These are phyloP conservation scores for Porpolomopsis calyptriformis DNA, from an alignment of 768 basidiomycete genomes.

Conservation along the genomic window DNA sequence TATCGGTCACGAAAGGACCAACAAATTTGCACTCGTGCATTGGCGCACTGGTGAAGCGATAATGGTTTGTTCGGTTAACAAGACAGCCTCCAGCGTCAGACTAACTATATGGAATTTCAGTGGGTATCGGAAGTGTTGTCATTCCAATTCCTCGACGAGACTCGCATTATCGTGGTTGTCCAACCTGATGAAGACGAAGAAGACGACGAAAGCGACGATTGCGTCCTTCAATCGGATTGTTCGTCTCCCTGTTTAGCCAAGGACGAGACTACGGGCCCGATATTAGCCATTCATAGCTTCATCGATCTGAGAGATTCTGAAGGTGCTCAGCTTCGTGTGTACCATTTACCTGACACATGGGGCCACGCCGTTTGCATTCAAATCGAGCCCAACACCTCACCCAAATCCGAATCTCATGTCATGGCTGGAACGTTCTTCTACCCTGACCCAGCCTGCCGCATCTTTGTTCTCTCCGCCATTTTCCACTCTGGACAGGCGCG, in stretches of 20 bases:
- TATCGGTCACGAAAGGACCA: constrained; percentile 17
- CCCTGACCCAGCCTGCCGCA: constrained; percentile 39
- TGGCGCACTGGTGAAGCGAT: constrained; percentile 28
- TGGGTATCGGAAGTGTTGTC: constrained; percentile 39
- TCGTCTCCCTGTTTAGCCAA: neutral
- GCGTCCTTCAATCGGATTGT: neutral
- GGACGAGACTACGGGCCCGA: constrained; percentile 13
- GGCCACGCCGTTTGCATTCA: constrained; percentile 29
- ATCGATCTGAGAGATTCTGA: constrained; percentile 26
- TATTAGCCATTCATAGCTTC: constrained; percentile 38
- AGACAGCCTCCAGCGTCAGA: neutral
- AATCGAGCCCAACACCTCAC: constrained; percentile 38
- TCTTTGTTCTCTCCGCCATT: constrained; percentile 37
- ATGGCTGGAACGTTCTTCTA: constrained; percentile 43
- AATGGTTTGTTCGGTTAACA: constrained; percentile 33
- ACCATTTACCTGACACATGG: constrained; percentile 50
- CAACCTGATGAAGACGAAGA: constrained; percentile 20
- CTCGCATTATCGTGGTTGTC: constrained; percentile 33
- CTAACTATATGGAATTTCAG: constrained; percentile 18
- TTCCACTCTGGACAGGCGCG: neutral
- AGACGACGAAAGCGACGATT: neutral
- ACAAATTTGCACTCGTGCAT: constrained; percentile 38
- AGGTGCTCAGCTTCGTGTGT: constrained; percentile 36
- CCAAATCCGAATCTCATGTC: constrained; percentile 25
- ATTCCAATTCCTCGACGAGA: constrained; percentile 35